Base-by-base conservation (phyloP, 1,139 yeast genomes). In the Blastobotrys serpentis region DNA sequence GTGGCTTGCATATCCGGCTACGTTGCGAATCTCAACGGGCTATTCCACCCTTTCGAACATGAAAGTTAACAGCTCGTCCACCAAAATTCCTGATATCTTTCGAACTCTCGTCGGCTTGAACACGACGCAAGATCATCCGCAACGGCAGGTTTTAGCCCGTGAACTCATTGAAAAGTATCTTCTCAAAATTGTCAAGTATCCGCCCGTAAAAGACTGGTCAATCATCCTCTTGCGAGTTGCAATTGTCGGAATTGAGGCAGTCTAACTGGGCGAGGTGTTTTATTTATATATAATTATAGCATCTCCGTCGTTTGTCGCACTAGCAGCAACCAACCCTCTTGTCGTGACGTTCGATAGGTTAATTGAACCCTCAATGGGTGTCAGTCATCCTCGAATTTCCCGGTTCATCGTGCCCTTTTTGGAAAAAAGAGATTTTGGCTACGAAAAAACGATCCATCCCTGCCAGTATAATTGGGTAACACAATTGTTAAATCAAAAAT, bases 1-100 rank as follows among this genome's bases (percentile, higher is more conserved):
- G 2, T 60, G 65, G 65, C 40, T 46, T 10, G 56, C 52, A 1
- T 47, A 46, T 18, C 65, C 65, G 1, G 50, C 57, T 2, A 53
- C 51, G 1, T 44, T 61, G 17, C 49, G 63, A 16, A 42, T 61
- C 8, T 33, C 58, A 1, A 41, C 50, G 4, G 47, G 59, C 26
- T 46, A 51, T 17, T 39, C 39, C 5, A 26, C 21, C 6, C 23
- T 26, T 41, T 36, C 37, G n/a, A 36, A 44, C 23, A 30, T 38
- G 10, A 42, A 25, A 19, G 41, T 48, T 10, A 36, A 30, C 25
- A 17, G 48, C 8, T 39, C 42, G 19, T 42, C 40, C 8, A 38
- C 23, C 2, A 25, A 47, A 6, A 23, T 44, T n/a, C 48, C 48
- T 10, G 37, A 18, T 17, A 29, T 10, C 34, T 37, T 49, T 16